These are phyloP conservation scores for Cystobasidium ongulense DNA, from an alignment of 768 basidiomycete species.

Conservation along the genomic window DNA sequence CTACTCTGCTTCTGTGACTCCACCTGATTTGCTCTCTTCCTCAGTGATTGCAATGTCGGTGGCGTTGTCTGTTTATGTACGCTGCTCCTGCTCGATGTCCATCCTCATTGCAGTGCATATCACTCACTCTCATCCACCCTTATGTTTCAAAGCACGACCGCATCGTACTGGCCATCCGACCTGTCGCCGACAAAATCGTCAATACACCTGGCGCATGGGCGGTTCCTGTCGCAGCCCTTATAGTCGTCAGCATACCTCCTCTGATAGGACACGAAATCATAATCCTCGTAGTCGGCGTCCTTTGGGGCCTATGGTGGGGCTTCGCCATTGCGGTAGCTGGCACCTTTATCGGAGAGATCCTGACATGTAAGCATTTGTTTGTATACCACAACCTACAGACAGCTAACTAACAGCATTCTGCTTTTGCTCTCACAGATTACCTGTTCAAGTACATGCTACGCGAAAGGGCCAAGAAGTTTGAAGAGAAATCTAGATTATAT, in stretches of 20 bases:
- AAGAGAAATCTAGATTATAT: not conserved
- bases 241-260: slow-evolving; percentile 9
- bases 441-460: slow-evolving; percentile 23
- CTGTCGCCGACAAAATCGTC: not conserved
- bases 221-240: slow-evolving; percentile 11
- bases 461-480: slow-evolving; percentile 9
- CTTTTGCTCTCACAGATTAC: not conserved
- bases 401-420: not conserved
- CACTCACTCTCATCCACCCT: not conserved
- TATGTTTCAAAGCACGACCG: not conserved
- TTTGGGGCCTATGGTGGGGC: slow-evolving; percentile 20
- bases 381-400: not conserved
- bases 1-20: not conserved
- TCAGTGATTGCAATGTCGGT: slow-evolving; percentile 15
- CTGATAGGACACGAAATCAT: slow-evolving; percentile 3
- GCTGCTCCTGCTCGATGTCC: not conserved
- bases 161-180: slow-evolving; percentile 7
- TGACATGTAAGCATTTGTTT: not conserved
- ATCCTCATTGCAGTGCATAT: not conserved
- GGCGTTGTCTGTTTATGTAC: slow-evolving; percentile 3
- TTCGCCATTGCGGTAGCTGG: slow-evolving; percentile 17
- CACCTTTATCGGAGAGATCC: slow-evolving; percentile 14
- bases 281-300: slow-evolving; percentile 7
- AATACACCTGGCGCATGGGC: slow-evolving; percentile 8
- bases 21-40: not conserved